Evolutionary conservation across 129 eudicot genomes (phyloP), one percentile per base, ranked within the genome.

Genomic region (Ambrosia trifida): DNA sequence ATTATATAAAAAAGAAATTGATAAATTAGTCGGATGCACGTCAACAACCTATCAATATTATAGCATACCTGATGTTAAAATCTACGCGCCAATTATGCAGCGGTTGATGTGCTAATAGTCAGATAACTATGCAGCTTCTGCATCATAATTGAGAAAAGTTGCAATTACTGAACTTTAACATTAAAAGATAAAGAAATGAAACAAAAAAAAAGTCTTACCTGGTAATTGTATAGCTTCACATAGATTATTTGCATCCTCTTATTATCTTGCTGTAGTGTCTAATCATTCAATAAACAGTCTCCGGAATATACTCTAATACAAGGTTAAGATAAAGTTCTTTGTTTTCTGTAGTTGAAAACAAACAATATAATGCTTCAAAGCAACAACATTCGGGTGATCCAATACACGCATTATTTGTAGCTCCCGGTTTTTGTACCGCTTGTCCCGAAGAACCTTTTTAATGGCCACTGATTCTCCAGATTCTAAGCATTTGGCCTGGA

Each of bases 401-500:
- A 90, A 76, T 28, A 85, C 73, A 17, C 97, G 97, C 97, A 90
- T 90, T 13, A 91, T 87, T 87, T 90, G 97, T 68, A 90, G 88
- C 85, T 90, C 97, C 64, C 95, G 77, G 75, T 90, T 90, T 85
- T 90, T 90, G 87, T 90, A 90, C 60, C 97, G 79, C 83, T 83
- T 87, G 75, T 90, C 97, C 63, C 87, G 97, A 53, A 90, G 89
- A 76, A 90, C 97, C 83, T 90, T 90, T 59, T 90, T 90, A 0
- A 90, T 90, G 12, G 97, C 97, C 71, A 90, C 97, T 3, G 95
- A 83, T 81, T 90, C 97, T 59, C 97, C 97, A 13, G 97, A 87
- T 72, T 90, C 97, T 60, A 90, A 82, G 75, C 97, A 90, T 80
- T 85, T 87, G 54, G 97, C 96, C 96, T 91, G 97, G 45, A 91